A percentile compares a stretch with the other conserved stretches of the same genome.
phyloP scores from a whole-genome alignment of 73 alveolate genomes.

The Tetrahymena borealis region DNA sequence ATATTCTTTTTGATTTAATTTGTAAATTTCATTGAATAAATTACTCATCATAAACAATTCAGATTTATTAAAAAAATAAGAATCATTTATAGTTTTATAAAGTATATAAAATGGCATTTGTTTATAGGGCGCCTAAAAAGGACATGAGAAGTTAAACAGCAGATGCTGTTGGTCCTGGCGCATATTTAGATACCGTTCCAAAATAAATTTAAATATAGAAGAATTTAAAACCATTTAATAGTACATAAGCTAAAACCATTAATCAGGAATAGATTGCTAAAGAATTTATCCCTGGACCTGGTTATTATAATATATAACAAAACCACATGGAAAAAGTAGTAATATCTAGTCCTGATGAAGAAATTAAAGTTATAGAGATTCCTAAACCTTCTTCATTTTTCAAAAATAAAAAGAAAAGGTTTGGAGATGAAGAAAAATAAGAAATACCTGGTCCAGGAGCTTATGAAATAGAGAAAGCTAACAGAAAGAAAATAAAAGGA shows the following conservation, averaged over 20 bases:
- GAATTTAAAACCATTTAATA: not conserved
- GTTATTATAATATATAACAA: not conserved
- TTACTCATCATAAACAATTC: not conserved
- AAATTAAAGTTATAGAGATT: not conserved
- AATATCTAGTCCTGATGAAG: not conserved
- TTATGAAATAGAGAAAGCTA: not conserved
- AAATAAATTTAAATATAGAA: not conserved
- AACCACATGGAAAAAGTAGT: not conserved
- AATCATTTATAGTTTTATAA: not conserved
- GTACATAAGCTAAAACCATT: not conserved
- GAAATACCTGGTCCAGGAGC: not conserved
- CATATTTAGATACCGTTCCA: not conserved
- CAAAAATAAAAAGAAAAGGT: not conserved
- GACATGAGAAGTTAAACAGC: not conserved
- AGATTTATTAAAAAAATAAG: not conserved
- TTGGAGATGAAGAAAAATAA: not conserved
- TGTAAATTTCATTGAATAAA: not conserved
- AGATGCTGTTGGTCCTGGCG: not conserved
- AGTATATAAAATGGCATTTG: not conserved
- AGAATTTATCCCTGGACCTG: not conserved
- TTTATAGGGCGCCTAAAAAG: not conserved
- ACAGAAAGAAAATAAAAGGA: not conserved
- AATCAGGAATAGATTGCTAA: not conserved
- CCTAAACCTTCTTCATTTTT: not conserved
- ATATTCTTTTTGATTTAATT: not conserved